A percentile compares a stretch with the other conserved stretches of the same genome.
Evolutionary conservation across 306 rosid species (phyloP).

Genomic region (Vicia sativa): DNA sequence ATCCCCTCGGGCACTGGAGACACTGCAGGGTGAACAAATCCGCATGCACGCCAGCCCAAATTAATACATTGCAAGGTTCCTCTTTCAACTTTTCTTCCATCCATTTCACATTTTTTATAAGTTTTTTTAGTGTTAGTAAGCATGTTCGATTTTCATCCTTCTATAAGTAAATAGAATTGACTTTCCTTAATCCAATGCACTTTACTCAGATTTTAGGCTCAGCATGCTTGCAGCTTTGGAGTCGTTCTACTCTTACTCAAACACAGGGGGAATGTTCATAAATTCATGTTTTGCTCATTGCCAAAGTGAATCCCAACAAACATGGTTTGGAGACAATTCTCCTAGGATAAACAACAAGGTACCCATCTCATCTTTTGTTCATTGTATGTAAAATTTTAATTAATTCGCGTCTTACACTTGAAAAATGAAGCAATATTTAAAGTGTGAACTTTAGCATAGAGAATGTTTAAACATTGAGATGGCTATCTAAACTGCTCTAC

Average conservation of each 20-base stretch:
- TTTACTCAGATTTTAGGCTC: constrained; percentile 61
- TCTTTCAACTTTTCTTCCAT: constrained; percentile 11
- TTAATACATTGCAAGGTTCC: constrained; percentile 71
- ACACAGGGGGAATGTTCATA: constrained; percentile 75
- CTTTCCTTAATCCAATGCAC: constrained; percentile 15
- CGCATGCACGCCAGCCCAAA: constrained; percentile 60
- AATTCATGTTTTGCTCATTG: constrained; percentile 98
- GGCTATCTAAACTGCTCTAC: constrained; percentile 24
- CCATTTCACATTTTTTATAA: too few species aligned
- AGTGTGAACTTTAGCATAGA: constrained; percentile 10
- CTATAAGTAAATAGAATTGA: constrained; percentile 28
- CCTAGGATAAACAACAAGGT: constrained; percentile 81
- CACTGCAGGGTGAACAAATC: constrained; percentile 73
- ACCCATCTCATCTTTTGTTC: constrained; percentile 9
- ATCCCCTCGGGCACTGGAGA: constrained; percentile 70
- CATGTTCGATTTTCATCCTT: too few species aligned
- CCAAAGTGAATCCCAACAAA: constrained; percentile 92
- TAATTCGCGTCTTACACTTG: too few species aligned
- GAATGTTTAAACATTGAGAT: constrained; percentile 1
- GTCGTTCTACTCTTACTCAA: constrained; percentile 51
- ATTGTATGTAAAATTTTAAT: too few species aligned
- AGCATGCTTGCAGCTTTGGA: constrained; percentile 64
- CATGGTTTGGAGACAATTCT: constrained; percentile 78
- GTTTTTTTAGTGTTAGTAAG: constrained; percentile 36
- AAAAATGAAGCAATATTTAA: not conserved